Percentiles rank a stretch among this genome's conserved stretches.
phyloP scores from a whole-genome alignment of 192 early-diverging fungal genomes.

The Jimgerdemannia lactiflua region DNA sequence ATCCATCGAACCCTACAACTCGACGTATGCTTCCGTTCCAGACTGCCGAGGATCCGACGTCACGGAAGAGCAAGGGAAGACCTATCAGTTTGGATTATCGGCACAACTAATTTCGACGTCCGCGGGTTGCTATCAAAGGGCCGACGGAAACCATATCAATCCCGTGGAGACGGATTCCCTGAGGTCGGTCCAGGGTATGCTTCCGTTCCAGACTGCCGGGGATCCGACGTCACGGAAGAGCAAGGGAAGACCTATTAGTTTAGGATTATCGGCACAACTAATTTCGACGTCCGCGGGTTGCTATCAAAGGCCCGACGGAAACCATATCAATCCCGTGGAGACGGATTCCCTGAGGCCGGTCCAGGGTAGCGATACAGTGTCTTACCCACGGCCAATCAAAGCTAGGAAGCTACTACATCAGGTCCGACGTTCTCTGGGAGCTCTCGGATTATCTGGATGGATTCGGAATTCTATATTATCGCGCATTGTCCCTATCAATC shows the following conservation, averaged over 20 bases:
- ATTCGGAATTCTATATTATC: background rate
- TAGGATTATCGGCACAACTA: conserved; percentile 37
- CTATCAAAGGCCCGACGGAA: conserved; percentile 45
- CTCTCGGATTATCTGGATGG: background rate
- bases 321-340: conserved; percentile 29
- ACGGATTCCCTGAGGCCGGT: conserved; percentile 30
- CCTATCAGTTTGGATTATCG: conserved; percentile 39
- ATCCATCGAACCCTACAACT: background rate
- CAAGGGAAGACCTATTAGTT: conserved; percentile 20
- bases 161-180: conserved; percentile 30
- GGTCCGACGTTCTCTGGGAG: background rate
- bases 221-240: conserved; percentile 10
- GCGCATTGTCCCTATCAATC: background rate
- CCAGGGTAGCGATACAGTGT: conserved; percentile 48
- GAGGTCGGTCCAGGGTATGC: conserved; percentile 21
- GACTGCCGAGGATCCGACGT: conserved; percentile 6
- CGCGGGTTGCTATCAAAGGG: conserved; percentile 40
- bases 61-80: conserved; percentile 14
- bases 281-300: conserved; percentile 36
- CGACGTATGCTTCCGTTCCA: background rate
- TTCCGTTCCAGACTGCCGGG: conserved; percentile 1
- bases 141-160: conserved; percentile 40
- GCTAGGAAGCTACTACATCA: background rate
- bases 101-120: conserved; percentile 28
- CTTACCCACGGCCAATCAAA: conserved; percentile 23